Base-by-base conservation (phyloP, 768 basidiomycete genomes). In the Tricholoma sp. region DNA sequence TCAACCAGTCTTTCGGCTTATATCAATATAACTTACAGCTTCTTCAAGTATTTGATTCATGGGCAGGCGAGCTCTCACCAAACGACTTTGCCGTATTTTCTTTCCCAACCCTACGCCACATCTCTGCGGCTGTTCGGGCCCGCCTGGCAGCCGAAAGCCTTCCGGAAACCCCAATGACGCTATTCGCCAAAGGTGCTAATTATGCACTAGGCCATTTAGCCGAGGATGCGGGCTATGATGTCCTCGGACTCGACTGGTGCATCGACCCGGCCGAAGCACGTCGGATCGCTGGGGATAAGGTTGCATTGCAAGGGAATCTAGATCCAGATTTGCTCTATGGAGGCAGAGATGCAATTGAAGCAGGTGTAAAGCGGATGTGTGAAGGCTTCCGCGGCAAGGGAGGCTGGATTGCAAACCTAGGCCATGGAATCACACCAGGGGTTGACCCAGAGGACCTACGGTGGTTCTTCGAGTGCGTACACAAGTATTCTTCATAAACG, bases 361-460 rank as follows among this genome's bases (percentile, higher is more conserved):
- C 72, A 37, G 85, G 89, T 61, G 93, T 97, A 37, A 85, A 92
- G 74, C 78, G 88, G 61, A 88, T 94, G 83, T 83, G 84, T 58
- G 76, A 82, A 59, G 80, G 79, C n/a, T 98, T 98, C 75, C 76
- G 80, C 50, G 77, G 75, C 7, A 79, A 76, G 51, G 81, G 83
- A 9, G 89, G 85, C n/a, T 98, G 95, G 94, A 98, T 98, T 65
- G 90, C 91, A 8, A 98, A 98, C 72, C 75, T 99, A 18, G 97
- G 97, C 0, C 97, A 98, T 68, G 97, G 97, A 5, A 95, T 99
- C 63, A 97, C 94, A 4, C 97, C 97, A 10, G 89, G 85, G 24
- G 95, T 98, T 12, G 85, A 97, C 68, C 94, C 96, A 18, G 94
- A 98, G 54, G 92, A 97, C 69, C 76, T 97, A 69, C 77, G 79